Percentiles rank a stretch among this genome's conserved stretches.
These are phyloP conservation scores for Austroboletus niveus DNA, from an alignment of 1,284 basidiomycete genomes.

Conservation along the genomic window DNA sequence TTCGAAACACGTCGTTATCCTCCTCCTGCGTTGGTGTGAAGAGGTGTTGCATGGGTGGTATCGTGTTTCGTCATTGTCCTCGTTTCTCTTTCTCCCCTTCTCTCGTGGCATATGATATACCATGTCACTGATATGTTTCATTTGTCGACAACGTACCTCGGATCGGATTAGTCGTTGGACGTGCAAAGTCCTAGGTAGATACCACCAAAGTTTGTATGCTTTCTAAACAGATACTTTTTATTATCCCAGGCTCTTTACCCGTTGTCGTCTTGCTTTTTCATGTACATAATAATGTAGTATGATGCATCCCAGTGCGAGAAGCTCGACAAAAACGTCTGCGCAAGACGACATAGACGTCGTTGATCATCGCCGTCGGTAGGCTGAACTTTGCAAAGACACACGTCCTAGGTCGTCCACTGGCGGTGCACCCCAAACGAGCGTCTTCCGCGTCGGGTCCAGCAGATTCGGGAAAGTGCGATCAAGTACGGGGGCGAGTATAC, in stretches of 20 bases:
- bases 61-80: not conserved
- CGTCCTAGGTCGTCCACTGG: constrained; percentile 57
- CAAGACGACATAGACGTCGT: too few species aligned
- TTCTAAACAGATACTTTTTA: not conserved
- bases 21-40: constrained; percentile 53
- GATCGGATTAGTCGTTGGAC: constrained; percentile 6
- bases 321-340: too few species aligned
- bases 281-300: not conserved
- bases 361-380: not conserved
- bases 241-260: not conserved
- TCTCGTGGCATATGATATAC: not conserved
- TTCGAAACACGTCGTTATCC: constrained; percentile 8
- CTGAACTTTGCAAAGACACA: constrained; percentile 24
- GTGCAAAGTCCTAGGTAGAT: not conserved
- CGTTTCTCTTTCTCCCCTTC: not conserved
- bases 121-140: not conserved
- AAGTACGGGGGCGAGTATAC: constrained; percentile 47
- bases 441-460: constrained; percentile 58
- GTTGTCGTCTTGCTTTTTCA: too few species aligned
- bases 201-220: not conserved
- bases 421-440: constrained; percentile 68
- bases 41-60: constrained; percentile 42
- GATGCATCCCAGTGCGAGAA: too few species aligned
- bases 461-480: constrained; percentile 47
- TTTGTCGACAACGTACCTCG: not conserved